Base-by-base conservation (phyloP, 139 green algal species). In the Closterium sp. region DNA sequence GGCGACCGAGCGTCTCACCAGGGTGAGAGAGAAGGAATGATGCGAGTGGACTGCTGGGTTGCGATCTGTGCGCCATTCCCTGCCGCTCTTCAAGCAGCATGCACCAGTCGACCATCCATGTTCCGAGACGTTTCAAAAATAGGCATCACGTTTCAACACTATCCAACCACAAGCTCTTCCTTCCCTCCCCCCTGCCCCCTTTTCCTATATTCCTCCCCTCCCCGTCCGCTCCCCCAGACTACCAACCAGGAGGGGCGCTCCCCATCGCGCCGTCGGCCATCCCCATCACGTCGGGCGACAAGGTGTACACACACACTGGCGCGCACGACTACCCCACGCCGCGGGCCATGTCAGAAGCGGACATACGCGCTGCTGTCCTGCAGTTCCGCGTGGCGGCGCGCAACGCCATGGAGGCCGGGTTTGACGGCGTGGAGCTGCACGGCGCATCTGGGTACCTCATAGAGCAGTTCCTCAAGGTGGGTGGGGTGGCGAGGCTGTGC, bases 381-480 rank as follows among this genome's bases (percentile, higher is more conserved):
- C n/a, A 94, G 88, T 94, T 89, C 45, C 27, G 88, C 28, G 30
- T 73, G 38, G 85, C 88, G 5, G 94, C 93, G 30, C 86, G 87
- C 21, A 34, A 86, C 4, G 91, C 91, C 7, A 79, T 91, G 13
- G n/a, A 88, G 10, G 94, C 92, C 27, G 95, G 95, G n/a, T 96
- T 96, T 45, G 95, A 96, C 85, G 92, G 92, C 11, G 89, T 96
- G 0, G 95, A 96, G 87, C 45, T 96, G 29, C 95, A 96, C 86
- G 95, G 38, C 70, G 95, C 88, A 30, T 95, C 96, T 90, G 93
- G 94, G 86, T 96, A 96, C 94, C 89, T 96, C 42, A 84, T 96
- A 29, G 90, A 96, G 6, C 9, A 94, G 87, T 93, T 94, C 38
- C n/a, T 90, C 62, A 90, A 90, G 89, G 89, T 92, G 62, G 42